Percentiles rank a stretch among this genome's conserved stretches.
Conservation (phyloP, 176 grass and related monocot species). For the Dactylis glomerata region DNA sequence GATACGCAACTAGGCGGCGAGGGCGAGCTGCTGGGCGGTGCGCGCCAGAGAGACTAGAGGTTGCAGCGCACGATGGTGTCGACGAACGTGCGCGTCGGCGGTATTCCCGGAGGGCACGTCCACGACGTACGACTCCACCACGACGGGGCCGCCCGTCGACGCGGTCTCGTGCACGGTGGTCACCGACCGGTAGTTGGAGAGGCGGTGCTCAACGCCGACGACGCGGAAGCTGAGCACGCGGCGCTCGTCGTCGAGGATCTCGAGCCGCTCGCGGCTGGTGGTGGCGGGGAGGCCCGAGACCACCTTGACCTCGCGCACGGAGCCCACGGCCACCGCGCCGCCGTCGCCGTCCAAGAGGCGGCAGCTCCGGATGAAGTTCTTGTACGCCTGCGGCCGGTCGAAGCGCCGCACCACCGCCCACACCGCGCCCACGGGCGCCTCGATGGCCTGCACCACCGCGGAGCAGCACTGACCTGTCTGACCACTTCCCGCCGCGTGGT, state of each 20-base stretch:
- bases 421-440: constrained; percentile 49
- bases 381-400: constrained; percentile 88
- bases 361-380: constrained; percentile 84
- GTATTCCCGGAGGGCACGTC: constrained; percentile 78
- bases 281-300: constrained; percentile 78
- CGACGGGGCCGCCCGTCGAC: constrained; percentile 17
- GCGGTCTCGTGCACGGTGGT: constrained; percentile 55
- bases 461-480: constrained; percentile 73
- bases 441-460: constrained; percentile 55
- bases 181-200: constrained; percentile 83
- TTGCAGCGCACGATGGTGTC: constrained; percentile 83
- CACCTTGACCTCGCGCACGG: constrained; percentile 70
- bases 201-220: constrained; percentile 89
- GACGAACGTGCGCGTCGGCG: constrained; percentile 53
- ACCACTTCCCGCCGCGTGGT: constrained; percentile 31
- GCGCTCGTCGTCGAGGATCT: constrained; percentile 92
- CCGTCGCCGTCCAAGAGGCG: constrained; percentile 41
- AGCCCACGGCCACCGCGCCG: constrained; percentile 37
- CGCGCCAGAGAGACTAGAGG: constrained; percentile 75
- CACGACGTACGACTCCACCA: constrained; percentile 76
- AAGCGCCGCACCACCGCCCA: constrained; percentile 88
- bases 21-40: constrained; percentile 52
- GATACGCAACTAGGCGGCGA: constrained; percentile 10
- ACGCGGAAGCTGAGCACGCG: constrained; percentile 85
- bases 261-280: constrained; percentile 82